These are phyloP conservation scores for Fusarium papillatum DNA, from an alignment of 2,329 filamentous ascomycete species.

Conservation along the genomic window DNA sequence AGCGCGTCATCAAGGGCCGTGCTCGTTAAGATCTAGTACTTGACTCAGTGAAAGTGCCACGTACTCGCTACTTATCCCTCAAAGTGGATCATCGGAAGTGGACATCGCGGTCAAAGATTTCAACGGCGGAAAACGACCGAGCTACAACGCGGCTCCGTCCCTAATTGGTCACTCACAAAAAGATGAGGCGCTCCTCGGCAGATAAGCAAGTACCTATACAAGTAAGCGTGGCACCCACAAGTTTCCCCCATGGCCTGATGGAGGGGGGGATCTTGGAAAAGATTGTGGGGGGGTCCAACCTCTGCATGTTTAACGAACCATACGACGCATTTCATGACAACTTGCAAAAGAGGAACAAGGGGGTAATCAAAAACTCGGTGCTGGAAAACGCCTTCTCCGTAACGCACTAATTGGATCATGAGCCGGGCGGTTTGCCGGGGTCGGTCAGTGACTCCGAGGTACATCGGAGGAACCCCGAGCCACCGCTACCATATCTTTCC, in stretches of 20 bases:
- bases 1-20: constrained; percentile 4
- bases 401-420: constrained; percentile 3
- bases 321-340: not conserved
- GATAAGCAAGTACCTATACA: constrained; percentile 31
- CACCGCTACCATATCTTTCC: constrained; percentile 3
- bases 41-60: constrained; percentile 34
- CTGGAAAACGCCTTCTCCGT: constrained; percentile 13
- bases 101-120: constrained; percentile 9
- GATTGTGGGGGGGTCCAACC: not conserved
- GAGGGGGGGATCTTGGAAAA: not conserved
- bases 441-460: constrained; percentile 39
- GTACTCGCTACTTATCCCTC: constrained; percentile 3
- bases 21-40: constrained; percentile 8
- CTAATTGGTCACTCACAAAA: not conserved
- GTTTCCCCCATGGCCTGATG: constrained; percentile 27
- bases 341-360: not conserved
- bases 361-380: not conserved
- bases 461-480: constrained; percentile 35
- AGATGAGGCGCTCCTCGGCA: constrained; percentile 7
- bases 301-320: not conserved
- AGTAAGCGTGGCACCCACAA: not conserved
- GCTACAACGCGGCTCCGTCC: not conserved
- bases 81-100: not conserved
- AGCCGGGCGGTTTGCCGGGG: not conserved
- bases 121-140: not conserved